Percentiles rank a stretch among this genome's conserved stretches.
These are phyloP conservation scores for Nitzschia sp. DNA, from an alignment of 108 stramenopile species.

Conservation along the genomic window DNA sequence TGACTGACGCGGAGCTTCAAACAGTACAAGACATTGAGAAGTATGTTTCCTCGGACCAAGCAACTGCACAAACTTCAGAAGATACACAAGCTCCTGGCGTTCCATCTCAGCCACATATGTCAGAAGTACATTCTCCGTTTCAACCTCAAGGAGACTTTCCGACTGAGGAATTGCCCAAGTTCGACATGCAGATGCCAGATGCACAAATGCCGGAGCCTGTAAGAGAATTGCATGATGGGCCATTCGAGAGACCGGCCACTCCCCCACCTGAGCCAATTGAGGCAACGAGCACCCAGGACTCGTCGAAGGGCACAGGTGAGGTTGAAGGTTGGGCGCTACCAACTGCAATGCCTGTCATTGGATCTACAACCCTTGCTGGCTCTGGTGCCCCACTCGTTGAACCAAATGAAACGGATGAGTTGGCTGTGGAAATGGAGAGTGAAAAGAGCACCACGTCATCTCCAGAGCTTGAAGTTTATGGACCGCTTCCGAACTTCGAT, in stretches of 20 bases:
- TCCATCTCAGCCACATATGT: no score
- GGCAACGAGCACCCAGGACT: no score
- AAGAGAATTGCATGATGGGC: no score
- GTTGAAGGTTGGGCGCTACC: background rate
- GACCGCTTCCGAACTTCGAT: constrained; percentile 1
- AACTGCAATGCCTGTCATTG: background rate
- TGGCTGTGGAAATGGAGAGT: background rate
- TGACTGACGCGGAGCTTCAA: constrained; percentile 12
- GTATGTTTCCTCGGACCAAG: background rate
- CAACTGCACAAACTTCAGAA: background rate
- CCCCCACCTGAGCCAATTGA: no score
- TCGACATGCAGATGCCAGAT: no score
- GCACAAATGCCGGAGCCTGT: no score
- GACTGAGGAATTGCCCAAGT: no score
- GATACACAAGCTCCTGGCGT: no score
- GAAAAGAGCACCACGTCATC: background rate
- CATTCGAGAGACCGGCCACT: no score
- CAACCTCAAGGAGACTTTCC: no score
- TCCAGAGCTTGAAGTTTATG: background rate
- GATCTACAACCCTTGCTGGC: background rate
- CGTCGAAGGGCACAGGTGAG: background rate
- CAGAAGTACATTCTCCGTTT: no score
- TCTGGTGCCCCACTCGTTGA: background rate
- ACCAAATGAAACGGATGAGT: background rate
- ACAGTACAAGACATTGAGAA: constrained; percentile 4